Evolutionary conservation across 805 yeast genomes (phyloP), one percentile per base, ranked within the genome.

Genomic region (Zygoascus ofunaensis): DNA sequence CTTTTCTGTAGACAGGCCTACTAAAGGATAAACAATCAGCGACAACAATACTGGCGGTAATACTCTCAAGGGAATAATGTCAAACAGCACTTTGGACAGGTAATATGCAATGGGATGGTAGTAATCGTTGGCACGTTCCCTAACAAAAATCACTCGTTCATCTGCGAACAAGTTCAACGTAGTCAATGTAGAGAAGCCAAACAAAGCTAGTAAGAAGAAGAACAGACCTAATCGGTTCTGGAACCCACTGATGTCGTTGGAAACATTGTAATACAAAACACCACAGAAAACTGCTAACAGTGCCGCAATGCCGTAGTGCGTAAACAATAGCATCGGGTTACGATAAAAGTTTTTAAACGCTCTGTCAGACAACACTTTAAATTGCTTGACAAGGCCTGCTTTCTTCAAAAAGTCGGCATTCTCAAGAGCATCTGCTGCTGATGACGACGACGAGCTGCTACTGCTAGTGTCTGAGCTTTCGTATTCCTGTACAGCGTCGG

Each of bases 71-170:
- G 98, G 97, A n/a, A 92, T 62, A 32, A 92, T 81, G 60, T 92
- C 98, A 67, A 96, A 85, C 2, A 87, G 48, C 32, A 92, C 80
- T 59, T 92, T 92, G 53, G 94, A 82, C 37, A 78, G 55, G 58
- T 85, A 92, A 62, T 89, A 92, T 48, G 94, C 80, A 43, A 81
- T 60, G 14, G 98, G 95, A 48, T 79, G 79, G 63, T 92, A 92
- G 61, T 92, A 92, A 53, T 90, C 90, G 60, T 92, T 92, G 4
- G 97, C 87, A 45, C 98, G 74, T 63, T 92, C 98, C 44, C 96
- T 76, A 47, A 92, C 74, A 58, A 90, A 92, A 15, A 90, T 86
- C 37, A 87, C 77, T 54, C 97, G 72, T 60, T 92, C 98, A 43
- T 77, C 73, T 0, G 95, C 79, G 62, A 92, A 92, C 2, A 95